Base-by-base conservation (phyloP, 495 filamentous ascomycete species). In the Chaetomium cochliodes region DNA sequence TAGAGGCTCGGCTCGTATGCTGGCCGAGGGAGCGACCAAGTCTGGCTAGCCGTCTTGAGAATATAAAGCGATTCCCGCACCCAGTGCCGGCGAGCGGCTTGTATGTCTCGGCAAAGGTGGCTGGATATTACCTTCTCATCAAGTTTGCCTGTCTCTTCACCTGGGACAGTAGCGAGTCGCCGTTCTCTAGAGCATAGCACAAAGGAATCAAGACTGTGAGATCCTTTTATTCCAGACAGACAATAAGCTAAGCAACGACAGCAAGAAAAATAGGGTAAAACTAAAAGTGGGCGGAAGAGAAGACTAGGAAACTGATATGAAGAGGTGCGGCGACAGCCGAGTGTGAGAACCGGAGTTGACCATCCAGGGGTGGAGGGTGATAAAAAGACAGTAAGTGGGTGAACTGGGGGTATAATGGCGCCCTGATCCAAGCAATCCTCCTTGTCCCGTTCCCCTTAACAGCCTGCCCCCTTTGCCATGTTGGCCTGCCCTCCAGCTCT, bases 141-240 rank as follows among this genome's bases (percentile, higher is more conserved):
- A n/a, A n/a, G n/a, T n/a, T n/a, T 30, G 28, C 9, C 39, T 41
- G 2, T 47, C n/a, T 47, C 16, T 18, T 47, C 44, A 47, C 28
- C 6, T 30, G 28, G 28, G 28, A 30, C 28, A 30, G 28, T 30
- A 30, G 28, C 28, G 1, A 11, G 44, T 20, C 16, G 16, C 44
- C 44, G 5, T 47, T 18, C 20, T 20, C n/a, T 8, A 33, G 52
- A 37, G 16, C 52, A 55, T 6, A n/a, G 20, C 15, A 37, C 0
- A 37, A 4, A 18, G 25, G 11, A 28, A 52, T 0, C 20, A 55
- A 47, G 46, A 59, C 37, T 53, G 30, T 20, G 33, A 26, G 20
- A 62, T 18, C 54, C 37, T 63, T 65, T 65, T 68, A 65, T 68
- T 65, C 47, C 58, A 60, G 56, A 63, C 61, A 65, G 46, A 68